phyloP scores from a whole-genome alignment of 2,329 filamentous ascomycete species.

The Colletotrichum plurivorum region DNA sequence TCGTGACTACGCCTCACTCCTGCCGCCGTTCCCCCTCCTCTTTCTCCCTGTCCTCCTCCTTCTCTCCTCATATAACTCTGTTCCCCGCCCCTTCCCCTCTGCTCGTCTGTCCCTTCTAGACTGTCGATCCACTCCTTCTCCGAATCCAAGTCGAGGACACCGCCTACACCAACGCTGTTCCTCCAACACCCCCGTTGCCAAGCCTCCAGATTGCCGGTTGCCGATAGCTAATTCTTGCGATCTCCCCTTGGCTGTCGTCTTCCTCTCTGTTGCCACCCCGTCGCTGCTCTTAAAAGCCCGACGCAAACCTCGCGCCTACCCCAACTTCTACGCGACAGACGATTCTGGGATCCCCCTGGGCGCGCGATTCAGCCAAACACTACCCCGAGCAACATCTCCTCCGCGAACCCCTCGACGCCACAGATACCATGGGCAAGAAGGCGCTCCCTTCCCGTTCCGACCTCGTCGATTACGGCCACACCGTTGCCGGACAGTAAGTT shows the following conservation, averaged over 20 bases:
- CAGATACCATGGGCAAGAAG: slow-evolving; percentile 32
- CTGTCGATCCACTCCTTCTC: slow-evolving; percentile 26
- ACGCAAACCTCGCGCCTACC: slow-evolving; percentile 6
- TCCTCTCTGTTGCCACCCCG: slow-evolving; percentile 1
- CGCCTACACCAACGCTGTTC: background rate
- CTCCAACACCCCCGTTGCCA: slow-evolving; percentile 21
- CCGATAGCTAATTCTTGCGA: slow-evolving; percentile 15
- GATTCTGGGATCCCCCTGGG: slow-evolving; percentile 18
- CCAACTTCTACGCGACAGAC: slow-evolving; percentile 7
- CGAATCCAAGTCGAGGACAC: background rate
- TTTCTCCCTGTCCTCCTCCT: background rate
- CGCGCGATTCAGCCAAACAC: slow-evolving; percentile 19
- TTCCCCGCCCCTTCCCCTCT: slow-evolving; percentile 9
- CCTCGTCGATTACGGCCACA: slow-evolving; percentile 79
- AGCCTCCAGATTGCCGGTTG: slow-evolving; percentile 29
- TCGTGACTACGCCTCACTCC: slow-evolving; percentile 38
- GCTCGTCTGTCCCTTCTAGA: slow-evolving; percentile 2
- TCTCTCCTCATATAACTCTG: slow-evolving; percentile 15
- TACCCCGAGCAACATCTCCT: slow-evolving; percentile 9
- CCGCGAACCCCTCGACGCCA: background rate
- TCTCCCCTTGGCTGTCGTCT: background rate
- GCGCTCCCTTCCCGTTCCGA: slow-evolving; percentile 70
- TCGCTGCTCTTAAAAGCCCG: background rate
- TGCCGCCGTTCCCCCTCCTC: background rate
- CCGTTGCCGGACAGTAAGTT: slow-evolving; percentile 88